Evolutionary conservation across 2,329 filamentous ascomycete species (phyloP).

Genomic region (Pseudogymnoascus sp.): DNA sequence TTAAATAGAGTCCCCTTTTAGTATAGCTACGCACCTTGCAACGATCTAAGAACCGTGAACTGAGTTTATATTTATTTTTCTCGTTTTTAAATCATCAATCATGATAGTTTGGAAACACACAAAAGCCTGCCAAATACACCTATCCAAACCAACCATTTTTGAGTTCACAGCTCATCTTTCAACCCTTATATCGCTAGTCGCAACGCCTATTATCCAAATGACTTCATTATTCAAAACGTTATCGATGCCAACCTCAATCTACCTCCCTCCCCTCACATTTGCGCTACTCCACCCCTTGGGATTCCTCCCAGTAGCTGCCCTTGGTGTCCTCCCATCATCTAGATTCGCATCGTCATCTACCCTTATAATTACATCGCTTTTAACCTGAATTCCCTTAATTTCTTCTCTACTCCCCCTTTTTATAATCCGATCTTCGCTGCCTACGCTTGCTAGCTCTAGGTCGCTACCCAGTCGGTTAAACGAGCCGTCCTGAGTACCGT

Average conservation of each 20-base stretch:
- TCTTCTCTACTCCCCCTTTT: background rate
- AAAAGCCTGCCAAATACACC: background rate
- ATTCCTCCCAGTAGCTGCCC: background rate
- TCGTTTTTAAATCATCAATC: background rate
- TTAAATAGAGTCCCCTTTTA: background rate
- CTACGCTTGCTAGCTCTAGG: background rate
- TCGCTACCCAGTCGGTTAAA: background rate
- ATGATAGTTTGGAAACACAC: too few species aligned
- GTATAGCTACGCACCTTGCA: too few species aligned
- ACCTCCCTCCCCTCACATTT: background rate
- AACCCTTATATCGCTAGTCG: background rate
- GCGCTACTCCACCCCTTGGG: background rate
- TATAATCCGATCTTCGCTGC: conserved; percentile 1
- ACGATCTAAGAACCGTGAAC: background rate
- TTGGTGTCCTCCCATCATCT: background rate
- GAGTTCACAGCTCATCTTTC: background rate
- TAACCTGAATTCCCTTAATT: background rate
- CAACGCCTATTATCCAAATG: background rate
- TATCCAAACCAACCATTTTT: background rate
- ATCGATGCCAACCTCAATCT: background rate
- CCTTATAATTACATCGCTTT: conserved; percentile 1
- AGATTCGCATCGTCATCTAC: background rate
- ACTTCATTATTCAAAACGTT: background rate
- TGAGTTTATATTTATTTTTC: background rate
- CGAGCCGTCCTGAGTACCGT: background rate